Evolutionary conservation across 176 grass and related monocot species (phyloP).

Genomic region (Ananas comosus): DNA sequence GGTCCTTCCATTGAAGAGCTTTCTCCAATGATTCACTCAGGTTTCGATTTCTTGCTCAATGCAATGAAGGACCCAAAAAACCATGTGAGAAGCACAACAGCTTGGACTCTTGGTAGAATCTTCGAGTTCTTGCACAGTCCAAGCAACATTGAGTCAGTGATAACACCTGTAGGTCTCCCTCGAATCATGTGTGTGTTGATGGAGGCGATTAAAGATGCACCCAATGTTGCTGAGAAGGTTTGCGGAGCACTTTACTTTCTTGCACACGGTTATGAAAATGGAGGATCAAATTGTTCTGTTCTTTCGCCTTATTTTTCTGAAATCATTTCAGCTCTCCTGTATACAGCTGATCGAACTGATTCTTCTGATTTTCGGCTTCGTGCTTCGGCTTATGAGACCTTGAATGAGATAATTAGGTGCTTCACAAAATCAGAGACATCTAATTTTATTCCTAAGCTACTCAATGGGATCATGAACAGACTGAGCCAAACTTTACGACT

Average conservation of each 20-base stretch:
- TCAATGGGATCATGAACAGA: constrained; percentile 70
- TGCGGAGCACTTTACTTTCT: constrained; percentile 85
- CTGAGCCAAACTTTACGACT: constrained; percentile 70
- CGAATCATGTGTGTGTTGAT: constrained; percentile 73
- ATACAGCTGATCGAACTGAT: constrained; percentile 68
- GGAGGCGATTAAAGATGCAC: constrained; percentile 89
- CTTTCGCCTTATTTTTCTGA: constrained; percentile 76
- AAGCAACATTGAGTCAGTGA: constrained; percentile 39
- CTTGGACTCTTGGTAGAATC: constrained; percentile 86
- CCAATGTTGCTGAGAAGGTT: constrained; percentile 86
- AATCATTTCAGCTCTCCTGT: constrained; percentile 69
- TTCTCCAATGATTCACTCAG: constrained; percentile 62
- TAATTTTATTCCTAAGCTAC: constrained; percentile 65
- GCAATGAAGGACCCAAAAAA: constrained; percentile 68
- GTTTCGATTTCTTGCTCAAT: constrained; percentile 70
- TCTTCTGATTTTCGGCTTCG: constrained; percentile 55
- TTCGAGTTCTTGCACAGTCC: constrained; percentile 89
- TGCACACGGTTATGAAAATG: constrained; percentile 76
- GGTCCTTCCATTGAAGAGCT: constrained; percentile 78
- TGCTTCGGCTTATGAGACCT: constrained; percentile 72
- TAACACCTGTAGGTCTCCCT: constrained; percentile 57
- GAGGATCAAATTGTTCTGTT: constrained; percentile 35
- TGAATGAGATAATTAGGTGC: constrained; percentile 82
- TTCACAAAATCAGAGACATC: constrained; percentile 51
- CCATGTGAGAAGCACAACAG: constrained; percentile 89